Percentiles rank a stretch among this genome's conserved stretches.
Evolutionary conservation across 345 rosid genomes (phyloP).

Genomic region (Pugionium cornutum): DNA sequence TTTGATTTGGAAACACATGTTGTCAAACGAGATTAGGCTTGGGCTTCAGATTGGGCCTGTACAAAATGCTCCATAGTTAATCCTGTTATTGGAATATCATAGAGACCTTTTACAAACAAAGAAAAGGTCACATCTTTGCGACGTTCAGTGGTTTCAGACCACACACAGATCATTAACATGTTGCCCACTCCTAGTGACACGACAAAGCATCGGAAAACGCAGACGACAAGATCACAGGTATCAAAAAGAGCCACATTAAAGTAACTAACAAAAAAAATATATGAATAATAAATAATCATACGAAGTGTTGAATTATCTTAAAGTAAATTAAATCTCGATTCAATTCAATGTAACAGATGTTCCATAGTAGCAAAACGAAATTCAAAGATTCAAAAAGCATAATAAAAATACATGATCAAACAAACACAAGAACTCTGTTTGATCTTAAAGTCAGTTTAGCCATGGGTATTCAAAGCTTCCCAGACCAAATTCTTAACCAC

Average conservation of each 20-base stretch:
- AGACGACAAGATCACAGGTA: too few relatives aligned
- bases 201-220: conserved; percentile 35
- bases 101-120: background rate
- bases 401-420: background rate
- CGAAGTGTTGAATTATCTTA: too few relatives aligned
- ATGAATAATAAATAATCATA: too few relatives aligned
- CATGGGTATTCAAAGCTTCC: conserved; percentile 46
- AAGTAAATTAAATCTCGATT: conserved; percentile 31
- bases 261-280: too few relatives aligned
- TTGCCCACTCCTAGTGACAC: too few relatives aligned
- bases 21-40: too few relatives aligned
- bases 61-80: background rate
- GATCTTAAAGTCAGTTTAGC: conserved; percentile 16
- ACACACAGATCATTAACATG: conserved; percentile 2
- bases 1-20: too few relatives aligned
- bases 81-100: conserved; percentile 22
- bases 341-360: conserved; percentile 27
- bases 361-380: conserved; percentile 23
- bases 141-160: conserved; percentile 12
- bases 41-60: conserved; percentile 7
- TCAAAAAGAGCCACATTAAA: too few relatives aligned
- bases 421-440: background rate
- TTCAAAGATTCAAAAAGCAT: conserved; percentile 13
- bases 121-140: background rate
- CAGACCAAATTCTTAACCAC: conserved; percentile 42